Evolutionary conservation across 139 green algal genomes (phyloP).

Genomic region (Trebouxia sp.): DNA sequence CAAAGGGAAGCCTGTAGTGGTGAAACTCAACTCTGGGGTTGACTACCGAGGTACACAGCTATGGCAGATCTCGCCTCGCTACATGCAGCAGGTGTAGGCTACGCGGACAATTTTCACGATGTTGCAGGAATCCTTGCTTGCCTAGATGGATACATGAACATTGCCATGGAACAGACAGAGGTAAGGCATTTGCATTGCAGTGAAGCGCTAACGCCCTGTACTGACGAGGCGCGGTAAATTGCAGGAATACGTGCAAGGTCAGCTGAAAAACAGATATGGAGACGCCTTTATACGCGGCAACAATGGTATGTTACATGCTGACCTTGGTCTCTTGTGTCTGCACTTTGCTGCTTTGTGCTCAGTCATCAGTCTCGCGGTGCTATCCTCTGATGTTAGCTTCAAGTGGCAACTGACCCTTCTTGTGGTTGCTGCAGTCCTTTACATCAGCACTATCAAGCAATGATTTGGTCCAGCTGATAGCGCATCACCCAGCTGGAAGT

Average conservation of each 20-base stretch:
- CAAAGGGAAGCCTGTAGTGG: slow-evolving; percentile 92
- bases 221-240: neutral
- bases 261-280: slow-evolving; percentile 99
- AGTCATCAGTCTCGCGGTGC: neutral
- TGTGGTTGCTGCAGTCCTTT: slow-evolving; percentile 56
- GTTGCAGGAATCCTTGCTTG: slow-evolving; percentile 91
- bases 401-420: neutral
- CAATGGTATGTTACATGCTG: slow-evolving; percentile 69
- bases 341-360: neutral
- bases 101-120: neutral
- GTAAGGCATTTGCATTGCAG: slow-evolving; percentile 31
- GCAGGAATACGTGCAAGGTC: slow-evolving; percentile 98
- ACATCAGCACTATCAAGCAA: slow-evolving; percentile 67
- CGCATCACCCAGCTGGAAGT: too few species aligned
- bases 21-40: slow-evolving; percentile 97
- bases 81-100: neutral
- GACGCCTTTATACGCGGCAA: slow-evolving; percentile 99
- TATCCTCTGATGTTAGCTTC: slow-evolving; percentile 19
- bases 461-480: slow-evolving; percentile 37
- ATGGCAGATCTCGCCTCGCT: slow-evolving; percentile 13
- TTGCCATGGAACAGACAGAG: slow-evolving; percentile 99
- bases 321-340: neutral
- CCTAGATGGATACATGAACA: slow-evolving; percentile 99
- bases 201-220: neutral
- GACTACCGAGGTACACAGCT: slow-evolving; percentile 87